Conservation (phyloP, 2,329 filamentous ascomycete species). For the Colletotrichum truncatum region DNA sequence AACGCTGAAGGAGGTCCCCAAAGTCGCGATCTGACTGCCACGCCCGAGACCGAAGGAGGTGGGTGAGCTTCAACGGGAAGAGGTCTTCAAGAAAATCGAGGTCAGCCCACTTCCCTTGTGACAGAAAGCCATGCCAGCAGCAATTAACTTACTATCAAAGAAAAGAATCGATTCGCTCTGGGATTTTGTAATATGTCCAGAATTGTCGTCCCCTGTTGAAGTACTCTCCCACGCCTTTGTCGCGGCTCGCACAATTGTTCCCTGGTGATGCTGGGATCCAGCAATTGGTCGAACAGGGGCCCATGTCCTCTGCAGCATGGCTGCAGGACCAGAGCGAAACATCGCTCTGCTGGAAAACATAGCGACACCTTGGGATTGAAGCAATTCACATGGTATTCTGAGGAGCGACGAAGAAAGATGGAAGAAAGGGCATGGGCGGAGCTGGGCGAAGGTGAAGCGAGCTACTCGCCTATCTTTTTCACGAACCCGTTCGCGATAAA, state of each 20-base stretch:
- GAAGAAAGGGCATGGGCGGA: background rate
- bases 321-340: conserved; percentile 8
- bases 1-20: conserved; percentile 58
- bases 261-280: background rate
- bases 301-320: conserved; percentile 2
- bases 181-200: conserved; percentile 82
- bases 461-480: conserved; percentile 6
- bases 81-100: conserved; percentile 66
- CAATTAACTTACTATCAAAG: conserved; percentile 86
- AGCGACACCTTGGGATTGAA: background rate
- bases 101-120: background rate
- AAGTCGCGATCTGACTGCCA: conserved; percentile 61
- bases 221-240: conserved; percentile 52
- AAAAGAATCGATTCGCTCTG: conserved; percentile 87
- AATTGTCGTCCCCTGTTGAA: conserved; percentile 68
- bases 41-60: conserved; percentile 51
- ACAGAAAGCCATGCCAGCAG: background rate
- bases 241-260: background rate
- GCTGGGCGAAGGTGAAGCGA: background rate
- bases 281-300: background rate
- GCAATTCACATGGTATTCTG: conserved; percentile 16
- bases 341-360: conserved; percentile 26
- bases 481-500: conserved; percentile 5
- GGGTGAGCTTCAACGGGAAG: conserved; percentile 78
- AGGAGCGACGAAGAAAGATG: background rate